Evolutionary conservation across 2,329 filamentous ascomycete species (phyloP).

Genomic region (Xylaria polymorpha): DNA sequence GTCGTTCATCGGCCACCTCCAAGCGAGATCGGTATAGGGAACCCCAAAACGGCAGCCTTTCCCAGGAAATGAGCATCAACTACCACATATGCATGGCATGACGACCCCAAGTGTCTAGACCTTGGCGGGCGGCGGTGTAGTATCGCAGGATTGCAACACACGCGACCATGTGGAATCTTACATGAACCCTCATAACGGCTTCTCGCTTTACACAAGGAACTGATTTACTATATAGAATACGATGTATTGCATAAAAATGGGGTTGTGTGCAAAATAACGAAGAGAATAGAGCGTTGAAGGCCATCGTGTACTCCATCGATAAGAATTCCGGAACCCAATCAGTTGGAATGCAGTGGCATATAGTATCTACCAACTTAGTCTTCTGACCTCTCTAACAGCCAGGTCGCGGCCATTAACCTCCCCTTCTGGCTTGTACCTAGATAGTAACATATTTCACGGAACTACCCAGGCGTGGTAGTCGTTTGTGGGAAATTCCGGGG

Average conservation of each 20-base stretch:
- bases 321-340: background rate
- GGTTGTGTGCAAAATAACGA: background rate
- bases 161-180: background rate
- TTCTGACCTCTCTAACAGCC: background rate
- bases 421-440: background rate
- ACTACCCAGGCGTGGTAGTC: background rate
- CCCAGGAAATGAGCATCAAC: background rate
- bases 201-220: background rate
- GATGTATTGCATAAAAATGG: background rate
- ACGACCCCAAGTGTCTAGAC: slow-evolving; percentile 1
- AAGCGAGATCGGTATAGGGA: slow-evolving; percentile 9
- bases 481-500: background rate
- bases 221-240: background rate
- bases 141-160: background rate
- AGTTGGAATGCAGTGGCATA: background rate
- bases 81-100: background rate
- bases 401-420: background rate
- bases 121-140: slow-evolving; percentile 7
- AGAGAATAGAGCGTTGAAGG: background rate
- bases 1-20: slow-evolving; percentile 17
- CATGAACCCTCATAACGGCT: background rate
- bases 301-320: background rate
- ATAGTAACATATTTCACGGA: background rate
- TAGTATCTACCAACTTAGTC: background rate
- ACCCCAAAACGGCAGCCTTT: slow-evolving; percentile 5